Conservation (phyloP, 192 early-diverging fungal genomes). For the Glomus cerebriforme region DNA sequence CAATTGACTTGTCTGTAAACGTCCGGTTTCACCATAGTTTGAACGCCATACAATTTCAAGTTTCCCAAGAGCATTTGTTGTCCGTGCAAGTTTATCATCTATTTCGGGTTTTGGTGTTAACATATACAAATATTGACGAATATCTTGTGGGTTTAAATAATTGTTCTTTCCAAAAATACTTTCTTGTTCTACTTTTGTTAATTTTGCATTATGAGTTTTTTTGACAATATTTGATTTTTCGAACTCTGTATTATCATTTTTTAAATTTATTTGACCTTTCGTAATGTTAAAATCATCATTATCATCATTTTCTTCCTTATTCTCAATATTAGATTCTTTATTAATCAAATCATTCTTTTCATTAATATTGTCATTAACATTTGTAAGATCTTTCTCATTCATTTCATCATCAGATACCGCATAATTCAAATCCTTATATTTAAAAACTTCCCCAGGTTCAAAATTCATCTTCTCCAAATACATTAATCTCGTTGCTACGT, state of each 20-base stretch:
- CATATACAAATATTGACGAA: slow-evolving; percentile 90
- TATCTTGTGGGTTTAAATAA: slow-evolving; percentile 74
- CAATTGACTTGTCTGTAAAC: slow-evolving; percentile 92
- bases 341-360: background rate
- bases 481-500: slow-evolving; percentile 77
- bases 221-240: background rate
- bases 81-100: slow-evolving; percentile 61
- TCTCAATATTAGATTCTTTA: background rate
- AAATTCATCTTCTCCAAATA: slow-evolving; percentile 87
- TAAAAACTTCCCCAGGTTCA: slow-evolving; percentile 76
- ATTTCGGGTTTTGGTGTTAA: slow-evolving; percentile 63
- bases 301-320: background rate
- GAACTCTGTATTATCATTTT: background rate
- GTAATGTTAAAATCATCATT: background rate
- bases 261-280: background rate
- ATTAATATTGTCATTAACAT: background rate
- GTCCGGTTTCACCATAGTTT: slow-evolving; percentile 84
- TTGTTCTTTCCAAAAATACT: slow-evolving; percentile 56
- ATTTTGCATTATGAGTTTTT: too few species aligned
- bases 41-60: slow-evolving; percentile 95
- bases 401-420: slow-evolving; percentile 39
- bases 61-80: slow-evolving; percentile 85
- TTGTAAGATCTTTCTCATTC: slow-evolving; percentile 21
- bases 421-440: slow-evolving; percentile 66
- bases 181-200: background rate